Conservation (phyloP, 495 filamentous ascomycete species). For the Durotheca rogersii region DNA sequence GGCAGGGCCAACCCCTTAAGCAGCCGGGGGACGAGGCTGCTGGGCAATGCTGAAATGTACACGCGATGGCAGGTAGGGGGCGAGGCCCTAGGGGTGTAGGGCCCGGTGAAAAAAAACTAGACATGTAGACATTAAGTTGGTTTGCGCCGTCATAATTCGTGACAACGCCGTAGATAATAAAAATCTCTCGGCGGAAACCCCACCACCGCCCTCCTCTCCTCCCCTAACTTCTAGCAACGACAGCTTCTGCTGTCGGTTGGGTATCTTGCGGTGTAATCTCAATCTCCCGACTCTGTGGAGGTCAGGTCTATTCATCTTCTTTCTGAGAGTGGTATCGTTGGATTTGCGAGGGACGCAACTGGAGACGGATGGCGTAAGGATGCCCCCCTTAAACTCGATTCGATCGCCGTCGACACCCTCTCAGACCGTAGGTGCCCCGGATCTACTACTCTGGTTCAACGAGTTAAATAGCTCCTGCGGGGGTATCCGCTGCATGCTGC, state of each 20-base stretch:
- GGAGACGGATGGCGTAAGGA: background rate
- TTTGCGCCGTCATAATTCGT: conserved; percentile 32
- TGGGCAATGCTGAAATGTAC: conserved; percentile 32
- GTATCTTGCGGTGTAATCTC: conserved; percentile 24
- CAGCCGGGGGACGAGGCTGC: conserved; percentile 34
- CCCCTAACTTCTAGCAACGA: conserved; percentile 6
- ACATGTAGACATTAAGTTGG: conserved; percentile 38
- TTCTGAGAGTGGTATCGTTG: conserved; percentile 3
- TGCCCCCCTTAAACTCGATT: background rate
- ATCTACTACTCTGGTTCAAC: conserved; percentile 39
- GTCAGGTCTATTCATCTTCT: conserved; percentile 9
- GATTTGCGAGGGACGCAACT: no score
- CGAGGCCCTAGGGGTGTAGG: conserved; percentile 28
- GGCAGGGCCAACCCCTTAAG: conserved; percentile 14
- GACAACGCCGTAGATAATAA: conserved; percentile 24
- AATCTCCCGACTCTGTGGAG: conserved; percentile 9
- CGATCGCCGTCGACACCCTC: background rate
- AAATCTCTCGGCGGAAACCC: conserved; percentile 13
- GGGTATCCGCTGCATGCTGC: conserved; percentile 76
- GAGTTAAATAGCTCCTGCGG: conserved; percentile 74
- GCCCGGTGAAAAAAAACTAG: conserved; percentile 27
- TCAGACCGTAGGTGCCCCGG: conserved; percentile 48
- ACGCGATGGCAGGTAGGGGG: conserved; percentile 23
- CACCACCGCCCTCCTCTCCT: conserved; percentile 15
- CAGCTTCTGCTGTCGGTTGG: conserved; percentile 17